Evolutionary conservation across 306 rosid species (phyloP).

Genomic region (Quercus dentata): DNA sequence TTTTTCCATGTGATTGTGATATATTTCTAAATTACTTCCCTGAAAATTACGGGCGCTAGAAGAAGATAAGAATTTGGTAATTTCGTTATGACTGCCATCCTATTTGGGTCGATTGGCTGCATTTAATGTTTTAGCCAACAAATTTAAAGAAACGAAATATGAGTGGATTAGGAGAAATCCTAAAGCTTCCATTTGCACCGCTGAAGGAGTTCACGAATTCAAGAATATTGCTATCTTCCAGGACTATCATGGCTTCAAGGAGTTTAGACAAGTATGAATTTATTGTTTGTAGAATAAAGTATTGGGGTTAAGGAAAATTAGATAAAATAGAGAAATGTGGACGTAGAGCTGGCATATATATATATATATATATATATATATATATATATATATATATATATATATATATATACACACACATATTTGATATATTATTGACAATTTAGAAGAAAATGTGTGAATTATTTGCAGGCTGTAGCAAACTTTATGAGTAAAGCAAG

Average conservation of each 20-base stretch:
- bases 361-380: too few species aligned
- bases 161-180: conserved; percentile 72
- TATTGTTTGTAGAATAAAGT: too few species aligned
- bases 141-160: too few species aligned
- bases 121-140: neutral
- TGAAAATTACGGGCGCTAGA: neutral
- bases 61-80: neutral
- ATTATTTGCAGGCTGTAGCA: conserved; percentile 58
- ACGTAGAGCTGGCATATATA: neutral
- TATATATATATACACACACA: too few species aligned
- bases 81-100: neutral
- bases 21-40: neutral
- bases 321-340: neutral
- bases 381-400: too few species aligned
- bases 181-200: conserved; percentile 72
- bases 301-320: too few species aligned
- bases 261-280: conserved; percentile 58
- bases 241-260: conserved; percentile 78
- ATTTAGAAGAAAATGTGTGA: neutral
- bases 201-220: conserved; percentile 64
- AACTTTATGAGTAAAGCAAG: conserved; percentile 78
- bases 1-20: neutral
- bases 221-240: conserved; percentile 67
- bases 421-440: neutral
- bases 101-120: neutral